Evolutionary conservation across 2,329 filamentous ascomycete species (phyloP), one percentile per base, ranked within the genome.

Genomic region (Neoarthrinium moseri): DNA sequence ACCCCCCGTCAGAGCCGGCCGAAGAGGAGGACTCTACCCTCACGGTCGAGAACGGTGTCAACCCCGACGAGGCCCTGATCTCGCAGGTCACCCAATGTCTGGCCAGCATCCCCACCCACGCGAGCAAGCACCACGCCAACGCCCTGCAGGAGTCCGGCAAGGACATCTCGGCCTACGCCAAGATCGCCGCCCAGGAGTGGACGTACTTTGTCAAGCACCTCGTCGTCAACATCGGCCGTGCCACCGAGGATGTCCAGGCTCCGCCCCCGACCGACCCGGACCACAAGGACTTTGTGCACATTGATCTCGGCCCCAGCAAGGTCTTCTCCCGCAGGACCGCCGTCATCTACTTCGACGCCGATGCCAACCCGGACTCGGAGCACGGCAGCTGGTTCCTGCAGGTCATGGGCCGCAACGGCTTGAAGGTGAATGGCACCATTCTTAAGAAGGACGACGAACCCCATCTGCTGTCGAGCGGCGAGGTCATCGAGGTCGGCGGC

Each of bases 371-470:
- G 8, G 18, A 22, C 18, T 38, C 35, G 7, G 35, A 43, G 21
- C 40, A 32, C 10, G 84, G 83, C 55, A 81, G 79, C 50, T 99
- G 94, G 94, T 86, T 86, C 58, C 80, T 99, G 42, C 73, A 83
- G 34, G 89, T 96, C 52, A 91, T 92, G 62, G 94, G 94, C 17
- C 87, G 94, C 55, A 99, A 99, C 64, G 91, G 91, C 22, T 80
- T 95, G 37, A 89, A 89, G 59, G 75, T 97, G 18, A 89, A 99
- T 64, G 89, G 89, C 50, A 70, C 71, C 41, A 73, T 80, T 17
- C 70, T 95, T 46, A 87, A 87, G 58, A 77, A 84, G 42, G 86
- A 86, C 11, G 65, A 71, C 23, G 71, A 78, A 30, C 77, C 81
- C 27, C 78, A 82, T 26, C 71, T 81, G 23, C 77, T 99, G 21